Base-by-base conservation (phyloP, 2,329 filamentous ascomycete species). In the Polytolypa hystricis region DNA sequence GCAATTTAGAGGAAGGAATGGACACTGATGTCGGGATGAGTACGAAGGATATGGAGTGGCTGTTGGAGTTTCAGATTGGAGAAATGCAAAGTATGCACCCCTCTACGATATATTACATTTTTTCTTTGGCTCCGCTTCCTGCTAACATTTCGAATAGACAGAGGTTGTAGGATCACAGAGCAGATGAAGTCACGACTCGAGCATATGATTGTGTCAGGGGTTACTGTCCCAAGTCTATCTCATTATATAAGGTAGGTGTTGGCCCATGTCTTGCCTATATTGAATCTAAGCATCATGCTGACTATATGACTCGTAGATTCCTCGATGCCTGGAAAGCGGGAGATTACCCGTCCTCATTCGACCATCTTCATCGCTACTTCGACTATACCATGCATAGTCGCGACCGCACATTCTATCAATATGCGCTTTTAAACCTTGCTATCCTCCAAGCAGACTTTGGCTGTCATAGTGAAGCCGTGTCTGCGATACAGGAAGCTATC, bases 401-500 rank as follows among this genome's bases (percentile, higher is more conserved):
- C 42, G 83, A 93, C 50, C 79, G 83, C 16, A 74, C 82, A 4
- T 87, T 87, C 50, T 96, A 98, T 52, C 91, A 96, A 54, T 94
- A 95, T 54, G 91, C 91, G 1, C 65, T 96, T 10, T 78, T 98
- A 53, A 95, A 95, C 53, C 73, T 95, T 40, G 89, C 87, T 3
- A 84, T 95, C 21, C 71, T 96, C 4, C 89, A 98, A 53, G 84
- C 87, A 11, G 91, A 96, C 56, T 96, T 96, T 64, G 87, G 87
- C 31, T 94, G 84, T 54, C 80, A 86, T 56, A 74, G 77, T 27
- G 87, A 96, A 60, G 89, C 89, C 4, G 73, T 96, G n/a, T 76
- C 84, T 8, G 84, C 89, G 9, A 94, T 98, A 78, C 78, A 93
- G 29, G 91, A 96, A 57, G 87, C 89, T 0, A 86, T 98, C 21